phyloP scores from a whole-genome alignment of 2,329 filamentous ascomycete genomes.

The Nemania abortiva region DNA sequence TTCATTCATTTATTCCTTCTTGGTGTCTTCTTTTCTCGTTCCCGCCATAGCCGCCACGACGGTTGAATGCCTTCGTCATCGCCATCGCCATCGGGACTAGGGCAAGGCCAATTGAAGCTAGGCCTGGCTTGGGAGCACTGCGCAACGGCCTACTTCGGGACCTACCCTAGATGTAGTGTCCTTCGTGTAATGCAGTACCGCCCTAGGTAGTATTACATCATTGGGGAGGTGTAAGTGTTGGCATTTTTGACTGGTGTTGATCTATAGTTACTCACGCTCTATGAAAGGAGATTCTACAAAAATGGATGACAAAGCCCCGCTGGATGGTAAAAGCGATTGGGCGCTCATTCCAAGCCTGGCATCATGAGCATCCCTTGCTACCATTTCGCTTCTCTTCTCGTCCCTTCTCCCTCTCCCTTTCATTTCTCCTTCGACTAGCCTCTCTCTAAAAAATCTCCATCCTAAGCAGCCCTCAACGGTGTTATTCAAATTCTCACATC shows the following conservation, averaged over 20 bases:
- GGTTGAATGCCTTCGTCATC: conserved; percentile 23
- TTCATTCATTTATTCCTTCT: neutral
- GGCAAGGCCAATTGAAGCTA: neutral
- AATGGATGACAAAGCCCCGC: neutral
- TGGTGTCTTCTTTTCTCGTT: conserved; percentile 6
- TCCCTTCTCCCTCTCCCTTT: neutral
- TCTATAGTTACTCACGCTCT: neutral
- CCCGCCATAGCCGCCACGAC: conserved; percentile 29
- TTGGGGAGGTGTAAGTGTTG: neutral
- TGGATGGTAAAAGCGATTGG: neutral
- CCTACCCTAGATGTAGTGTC: neutral
- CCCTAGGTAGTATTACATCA: neutral
- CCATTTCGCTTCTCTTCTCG: neutral
- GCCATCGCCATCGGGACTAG: neutral
- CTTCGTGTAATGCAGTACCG: neutral
- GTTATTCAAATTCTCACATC: neutral
- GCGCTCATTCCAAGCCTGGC: neutral
- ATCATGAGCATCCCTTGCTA: neutral
- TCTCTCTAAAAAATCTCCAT: neutral
- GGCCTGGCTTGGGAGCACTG: conserved; percentile 9
- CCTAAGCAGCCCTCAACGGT: neutral
- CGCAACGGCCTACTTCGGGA: neutral
- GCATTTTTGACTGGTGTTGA: neutral
- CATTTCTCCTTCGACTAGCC: neutral
- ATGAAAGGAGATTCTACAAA: neutral